Evolutionary conservation across 2,329 filamentous ascomycete species (phyloP).

Genomic region (Purpureocillium takamizusanense): DNA sequence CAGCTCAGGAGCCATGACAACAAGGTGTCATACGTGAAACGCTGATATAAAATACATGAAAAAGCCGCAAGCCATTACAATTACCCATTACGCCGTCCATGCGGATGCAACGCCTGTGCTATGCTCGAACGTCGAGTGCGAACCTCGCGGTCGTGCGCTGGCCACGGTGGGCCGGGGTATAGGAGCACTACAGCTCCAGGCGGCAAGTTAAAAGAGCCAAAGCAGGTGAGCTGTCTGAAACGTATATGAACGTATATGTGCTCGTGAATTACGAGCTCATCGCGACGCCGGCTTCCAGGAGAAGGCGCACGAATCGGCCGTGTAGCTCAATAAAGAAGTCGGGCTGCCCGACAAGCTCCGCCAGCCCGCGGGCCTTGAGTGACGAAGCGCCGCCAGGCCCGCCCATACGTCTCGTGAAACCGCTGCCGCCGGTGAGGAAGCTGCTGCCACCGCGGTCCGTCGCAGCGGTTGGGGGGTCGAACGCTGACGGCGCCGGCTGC

Average conservation of each 20-base stretch:
- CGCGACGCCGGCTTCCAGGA: constrained; percentile 49
- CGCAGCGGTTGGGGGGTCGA: constrained; percentile 19
- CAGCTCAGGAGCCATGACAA: too few relatives aligned
- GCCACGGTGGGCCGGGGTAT: too few relatives aligned
- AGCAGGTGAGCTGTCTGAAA: background rate
- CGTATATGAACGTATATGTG: background rate
- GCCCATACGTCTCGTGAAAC: constrained; percentile 49
- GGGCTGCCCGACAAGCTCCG: constrained; percentile 56
- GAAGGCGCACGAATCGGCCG: constrained; percentile 51
- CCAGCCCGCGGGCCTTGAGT: constrained; percentile 50
- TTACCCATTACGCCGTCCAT: constrained; percentile 10
- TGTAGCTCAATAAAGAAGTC: constrained; percentile 63
- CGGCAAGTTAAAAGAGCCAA: too few relatives aligned
- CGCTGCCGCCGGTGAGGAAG: constrained; percentile 46
- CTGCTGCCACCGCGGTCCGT: constrained; percentile 39
- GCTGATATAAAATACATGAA: background rate
- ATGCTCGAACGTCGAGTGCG: constrained; percentile 8
- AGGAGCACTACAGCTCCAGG: too few relatives aligned
- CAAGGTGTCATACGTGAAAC: background rate
- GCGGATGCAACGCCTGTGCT: constrained; percentile 9
- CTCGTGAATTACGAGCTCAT: constrained; percentile 32
- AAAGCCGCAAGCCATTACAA: constrained; percentile 9
- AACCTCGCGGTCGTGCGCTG: background rate
- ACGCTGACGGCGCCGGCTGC: constrained; percentile 15
- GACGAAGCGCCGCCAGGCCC: constrained; percentile 46